phyloP scores from a whole-genome alignment of 2,329 filamentous ascomycete genomes.

The Aspergillus pseudoterreus region DNA sequence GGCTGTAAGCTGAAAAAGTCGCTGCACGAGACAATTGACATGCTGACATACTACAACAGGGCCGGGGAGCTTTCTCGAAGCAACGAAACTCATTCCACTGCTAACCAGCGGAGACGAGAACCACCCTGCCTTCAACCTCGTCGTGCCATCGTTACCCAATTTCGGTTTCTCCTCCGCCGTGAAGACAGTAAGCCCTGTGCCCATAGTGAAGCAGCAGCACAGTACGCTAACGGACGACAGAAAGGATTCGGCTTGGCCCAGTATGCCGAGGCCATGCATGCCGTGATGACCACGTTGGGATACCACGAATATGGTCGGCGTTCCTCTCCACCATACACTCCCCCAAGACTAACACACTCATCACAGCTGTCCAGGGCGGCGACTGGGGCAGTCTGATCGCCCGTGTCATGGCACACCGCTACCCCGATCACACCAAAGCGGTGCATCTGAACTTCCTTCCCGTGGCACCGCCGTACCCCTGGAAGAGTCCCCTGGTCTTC shows the following conservation, averaged over 20 bases:
- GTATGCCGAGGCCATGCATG: conserved; percentile 63
- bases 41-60: conserved; percentile 24
- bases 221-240: conserved; percentile 23
- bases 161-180: conserved; percentile 53
- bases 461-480: conserved; percentile 47
- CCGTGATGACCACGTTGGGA: conserved; percentile 65
- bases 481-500: conserved; percentile 55
- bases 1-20: conserved; percentile 46
- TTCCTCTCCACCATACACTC: background rate
- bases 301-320: conserved; percentile 56
- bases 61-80: conserved; percentile 65
- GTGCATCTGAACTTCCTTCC: conserved; percentile 60
- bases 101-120: conserved; percentile 35
- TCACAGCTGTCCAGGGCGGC: conserved; percentile 54
- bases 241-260: conserved; percentile 57
- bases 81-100: conserved; percentile 41
- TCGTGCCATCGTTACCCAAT: conserved; percentile 54
- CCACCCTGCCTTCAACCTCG: conserved; percentile 49
- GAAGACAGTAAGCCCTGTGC: conserved; percentile 19
- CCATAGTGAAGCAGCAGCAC: background rate
- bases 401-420: conserved; percentile 57
- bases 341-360: background rate
- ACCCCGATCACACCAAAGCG: conserved; percentile 55
- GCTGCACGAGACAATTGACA: background rate
- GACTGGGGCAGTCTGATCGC: conserved; percentile 68